Evolutionary conservation across 805 yeast genomes (phyloP), one percentile per base, ranked within the genome.

Genomic region (Ogataea allantospora): DNA sequence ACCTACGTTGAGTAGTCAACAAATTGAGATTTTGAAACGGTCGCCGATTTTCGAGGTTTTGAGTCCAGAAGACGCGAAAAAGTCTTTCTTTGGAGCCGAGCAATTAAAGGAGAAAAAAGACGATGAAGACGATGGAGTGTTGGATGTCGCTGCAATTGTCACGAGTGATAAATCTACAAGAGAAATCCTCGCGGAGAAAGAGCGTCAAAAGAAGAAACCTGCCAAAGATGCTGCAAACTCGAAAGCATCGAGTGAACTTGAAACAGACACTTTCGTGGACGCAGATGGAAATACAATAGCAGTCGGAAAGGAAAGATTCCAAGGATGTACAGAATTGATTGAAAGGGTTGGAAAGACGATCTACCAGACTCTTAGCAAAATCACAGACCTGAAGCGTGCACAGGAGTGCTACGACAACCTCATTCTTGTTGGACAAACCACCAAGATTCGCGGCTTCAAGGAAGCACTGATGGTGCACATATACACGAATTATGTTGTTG

Each of bases 231-330:
- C 44, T 13, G 41, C 41, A 6, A 45, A 36, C 20, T 23, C 21
- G 7, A 42, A 57, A 44, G 68, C 74, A 22, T 89, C 91, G 62
- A 68, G 75, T 25, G 91, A 87, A 54, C 59, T 81, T 42, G 91
- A 84, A 51, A 71, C 66, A n/a, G 89, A 88, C 59, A 58, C 70
- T 6, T 91, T 89, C 55, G 57, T 67, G 20, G 95, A 85, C 60
- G 53, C 61, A 4, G 53, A 53, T n/a, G 83, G 86, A 4, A 66
- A 72, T 33, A 65, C 65, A 38, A 57, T 84, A n/a, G 66, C 67
- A 6, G 78, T 91, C n/a, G 98, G 98, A 2, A 84, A 80, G 43
- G 95, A 88, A 65, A 71, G 98, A 51, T 91, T 91, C 62, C 81
- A 76, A 57, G 98, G 97, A 1, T 67, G 83, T 24, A 78, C 73